phyloP scores from a whole-genome alignment of 371 early-diverging fungal genomes.

The Sporodiniella umbellata region DNA sequence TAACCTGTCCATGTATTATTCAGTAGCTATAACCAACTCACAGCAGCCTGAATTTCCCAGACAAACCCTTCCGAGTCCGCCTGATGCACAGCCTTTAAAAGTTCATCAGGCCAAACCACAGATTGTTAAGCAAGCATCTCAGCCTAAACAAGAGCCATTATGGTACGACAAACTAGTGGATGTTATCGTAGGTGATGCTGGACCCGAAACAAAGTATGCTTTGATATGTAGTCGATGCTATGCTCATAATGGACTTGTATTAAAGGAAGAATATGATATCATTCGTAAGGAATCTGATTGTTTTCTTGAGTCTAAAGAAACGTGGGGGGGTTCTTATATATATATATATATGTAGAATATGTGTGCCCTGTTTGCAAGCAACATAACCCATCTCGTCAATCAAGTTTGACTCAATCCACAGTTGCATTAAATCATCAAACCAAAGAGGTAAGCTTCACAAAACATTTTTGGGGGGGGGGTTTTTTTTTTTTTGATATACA shows the following conservation, averaged over 20 bases:
- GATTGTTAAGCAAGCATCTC: not conserved
- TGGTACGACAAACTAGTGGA: conserved; percentile 89
- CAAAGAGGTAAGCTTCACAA: not conserved
- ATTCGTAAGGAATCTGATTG: conserved; percentile 55
- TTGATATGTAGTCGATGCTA: conserved; percentile 88
- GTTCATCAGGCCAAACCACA: not conserved
- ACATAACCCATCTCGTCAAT: conserved; percentile 26
- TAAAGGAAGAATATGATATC: conserved; percentile 75
- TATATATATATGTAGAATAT: conserved; percentile 19
- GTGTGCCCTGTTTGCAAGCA: conserved; percentile 27
- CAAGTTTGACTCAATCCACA: conserved; percentile 4
- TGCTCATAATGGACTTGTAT: conserved; percentile 88
- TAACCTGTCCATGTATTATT: not conserved
- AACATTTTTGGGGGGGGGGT: too few relatives aligned
- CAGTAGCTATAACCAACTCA: conserved; percentile 14
- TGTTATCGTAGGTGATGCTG: conserved; percentile 82
- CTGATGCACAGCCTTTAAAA: conserved; percentile 1
- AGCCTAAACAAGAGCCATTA: conserved; percentile 19
- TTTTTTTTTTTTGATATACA: too few relatives aligned
- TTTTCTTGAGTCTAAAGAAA: not conserved
- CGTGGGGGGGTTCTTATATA: too few relatives aligned
- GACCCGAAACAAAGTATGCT: conserved; percentile 84
- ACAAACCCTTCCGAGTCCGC: not conserved
- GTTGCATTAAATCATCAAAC: not conserved
- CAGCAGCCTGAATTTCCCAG: conserved; percentile 3